Evolutionary conservation across 768 basidiomycete genomes (phyloP), one percentile per base, ranked within the genome.

Genomic region (Floccularia luteovirens): DNA sequence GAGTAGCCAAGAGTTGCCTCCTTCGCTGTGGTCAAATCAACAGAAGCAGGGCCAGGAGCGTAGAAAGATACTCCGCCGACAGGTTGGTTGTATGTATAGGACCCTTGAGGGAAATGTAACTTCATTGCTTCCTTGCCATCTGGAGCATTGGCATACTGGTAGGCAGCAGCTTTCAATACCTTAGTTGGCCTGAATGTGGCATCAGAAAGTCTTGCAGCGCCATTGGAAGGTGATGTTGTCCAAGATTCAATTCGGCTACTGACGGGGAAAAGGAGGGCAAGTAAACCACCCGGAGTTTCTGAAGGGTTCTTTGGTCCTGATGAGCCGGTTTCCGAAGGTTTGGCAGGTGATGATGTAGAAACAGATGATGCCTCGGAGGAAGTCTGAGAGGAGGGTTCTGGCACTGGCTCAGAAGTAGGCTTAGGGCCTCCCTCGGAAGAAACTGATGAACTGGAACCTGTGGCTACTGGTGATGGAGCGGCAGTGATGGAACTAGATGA

Each of bases 31-130:
- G 68, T 69, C 44, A 82, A 59, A 53, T 77, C 71, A 33, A 78
- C 64, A 44, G 57, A 48, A 24, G 47, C 22, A 4, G 77, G 74
- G 2, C 81, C 83, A 30, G 72, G 69, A 31, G 81, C 70, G 56
- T 87, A 86, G 70, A 86, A 82, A 14, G 79, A 81, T 53, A 83
- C 61, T 13, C 82, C 82, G 39, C 80, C 79, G 38, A 59, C 61
- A 11, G 70, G 70, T 14, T 52, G 32, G 45, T 67, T 59, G 49
- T 71, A 72, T 12, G 64, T 75, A 58, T 70, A 77, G 33, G 77
- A 79, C 21, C 79, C 79, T 52, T 71, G 42, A 23, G 76, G 73
- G 53, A 70, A 81, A 44, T 61, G 60, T 1, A 74, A 73, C 51
- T 66, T 62, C 69, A 77, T 74, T 10, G 70, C 61, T 39, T 51